A percentile compares a stretch with the other conserved stretches of the same genome.
These are phyloP conservation scores for Corylus heterophylla DNA, from an alignment of 306 rosid species.

Conservation along the genomic window DNA sequence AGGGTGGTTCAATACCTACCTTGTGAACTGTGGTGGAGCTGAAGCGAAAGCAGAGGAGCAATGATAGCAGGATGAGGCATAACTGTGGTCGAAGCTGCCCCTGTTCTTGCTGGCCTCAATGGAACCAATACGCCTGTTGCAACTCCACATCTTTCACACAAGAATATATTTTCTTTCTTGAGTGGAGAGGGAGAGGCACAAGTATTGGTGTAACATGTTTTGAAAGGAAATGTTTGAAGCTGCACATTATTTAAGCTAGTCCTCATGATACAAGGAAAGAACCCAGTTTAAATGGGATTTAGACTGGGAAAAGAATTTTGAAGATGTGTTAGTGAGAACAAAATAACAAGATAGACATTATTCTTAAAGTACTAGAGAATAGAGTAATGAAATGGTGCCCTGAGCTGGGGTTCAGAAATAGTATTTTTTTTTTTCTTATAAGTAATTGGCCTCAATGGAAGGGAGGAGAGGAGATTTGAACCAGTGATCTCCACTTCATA, in stretches of 20 bases:
- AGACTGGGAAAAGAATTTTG: neutral
- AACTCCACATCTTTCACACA: neutral
- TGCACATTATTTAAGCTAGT: too few species aligned
- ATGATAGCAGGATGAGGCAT: neutral
- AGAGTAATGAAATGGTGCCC: neutral
- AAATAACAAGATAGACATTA: neutral
- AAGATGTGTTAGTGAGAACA: neutral
- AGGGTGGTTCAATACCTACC: neutral
- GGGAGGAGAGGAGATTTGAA: too few species aligned
- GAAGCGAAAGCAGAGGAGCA: neutral
- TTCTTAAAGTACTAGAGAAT: neutral
- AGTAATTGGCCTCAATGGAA: too few species aligned
- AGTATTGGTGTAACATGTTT: too few species aligned
- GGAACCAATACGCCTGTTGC: neutral
- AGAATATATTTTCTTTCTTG: too few species aligned
- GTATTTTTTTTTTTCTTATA: too few species aligned
- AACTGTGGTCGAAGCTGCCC: neutral
- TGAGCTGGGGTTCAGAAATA: neutral
- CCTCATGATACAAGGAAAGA: neutral
- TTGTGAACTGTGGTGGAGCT: neutral
- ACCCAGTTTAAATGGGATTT: neutral
- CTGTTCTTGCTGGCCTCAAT: neutral
- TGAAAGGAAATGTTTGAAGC: too few species aligned
- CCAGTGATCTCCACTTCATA: too few species aligned
- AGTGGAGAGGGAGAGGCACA: too few species aligned